These are phyloP conservation scores for Crataegus laevigata DNA, from an alignment of 306 rosid species.

Conservation along the genomic window DNA sequence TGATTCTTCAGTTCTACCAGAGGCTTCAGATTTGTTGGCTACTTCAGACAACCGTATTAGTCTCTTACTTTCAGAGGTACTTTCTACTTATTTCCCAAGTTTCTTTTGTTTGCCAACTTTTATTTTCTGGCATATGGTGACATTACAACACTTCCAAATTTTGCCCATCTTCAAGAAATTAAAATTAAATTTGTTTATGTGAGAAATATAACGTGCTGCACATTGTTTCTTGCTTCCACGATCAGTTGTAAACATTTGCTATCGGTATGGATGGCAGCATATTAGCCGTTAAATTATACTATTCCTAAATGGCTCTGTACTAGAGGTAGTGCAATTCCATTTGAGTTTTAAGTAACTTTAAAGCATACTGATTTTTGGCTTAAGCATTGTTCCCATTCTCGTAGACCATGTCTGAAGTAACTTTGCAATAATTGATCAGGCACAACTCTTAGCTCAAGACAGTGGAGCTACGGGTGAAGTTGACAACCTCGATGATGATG, in stretches of 20 bases:
- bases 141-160: neutral
- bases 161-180: neutral
- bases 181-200: neutral
- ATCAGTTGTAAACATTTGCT: neutral
- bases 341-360: neutral
- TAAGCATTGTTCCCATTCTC: neutral
- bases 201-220: neutral
- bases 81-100: neutral
- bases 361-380: neutral
- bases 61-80: conserved; percentile 67
- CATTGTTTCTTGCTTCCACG: neutral
- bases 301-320: neutral
- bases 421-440: conserved; percentile 39
- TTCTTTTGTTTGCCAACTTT: neutral
- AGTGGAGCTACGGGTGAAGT: conserved; percentile 27
- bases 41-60: conserved; percentile 57
- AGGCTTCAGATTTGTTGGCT: conserved; percentile 48
- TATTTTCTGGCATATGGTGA: neutral
- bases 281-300: neutral
- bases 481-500: conserved; percentile 21
- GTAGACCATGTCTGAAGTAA: neutral
- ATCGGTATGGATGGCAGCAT: neutral
- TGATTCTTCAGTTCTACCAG: conserved; percentile 38
- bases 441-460: conserved; percentile 44
- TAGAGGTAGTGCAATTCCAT: neutral